Percentiles rank a stretch among this genome's conserved stretches.
phyloP scores from a whole-genome alignment of 1,139 yeast genomes.

The Candida sp. region DNA sequence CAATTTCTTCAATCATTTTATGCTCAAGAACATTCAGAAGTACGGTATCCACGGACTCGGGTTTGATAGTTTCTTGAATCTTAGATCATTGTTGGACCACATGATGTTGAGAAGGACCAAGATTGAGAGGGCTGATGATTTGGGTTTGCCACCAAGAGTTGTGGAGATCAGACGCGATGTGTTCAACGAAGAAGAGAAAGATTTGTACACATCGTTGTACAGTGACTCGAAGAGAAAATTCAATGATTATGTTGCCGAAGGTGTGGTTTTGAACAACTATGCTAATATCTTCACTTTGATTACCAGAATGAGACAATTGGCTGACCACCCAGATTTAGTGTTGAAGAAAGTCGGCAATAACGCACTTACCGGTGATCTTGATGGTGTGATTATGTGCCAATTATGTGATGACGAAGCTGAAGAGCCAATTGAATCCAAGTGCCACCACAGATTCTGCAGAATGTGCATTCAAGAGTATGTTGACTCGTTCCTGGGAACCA shows the following conservation, averaged over 20 bases:
- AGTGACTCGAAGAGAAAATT: constrained; percentile 87
- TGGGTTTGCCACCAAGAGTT: constrained; percentile 94
- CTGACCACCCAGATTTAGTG: constrained; percentile 97
- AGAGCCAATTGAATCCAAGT: constrained; percentile 93
- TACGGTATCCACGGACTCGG: constrained; percentile 86
- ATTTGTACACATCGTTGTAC: constrained; percentile 84
- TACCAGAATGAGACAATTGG: constrained; percentile 96
- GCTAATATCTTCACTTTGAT: constrained; percentile 96
- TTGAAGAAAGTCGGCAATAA: constrained; percentile 65
- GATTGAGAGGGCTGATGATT: constrained; percentile 94
- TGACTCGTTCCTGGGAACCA: constrained; percentile 76
- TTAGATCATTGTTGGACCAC: constrained; percentile 73
- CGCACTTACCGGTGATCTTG: constrained; percentile 34
- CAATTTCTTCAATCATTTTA: constrained; percentile 93
- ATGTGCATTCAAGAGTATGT: constrained; percentile 90
- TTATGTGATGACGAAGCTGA: constrained; percentile 98
- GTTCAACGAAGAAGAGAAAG: constrained; percentile 95
- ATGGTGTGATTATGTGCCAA: constrained; percentile 83
- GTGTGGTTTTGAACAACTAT: constrained; percentile 93
- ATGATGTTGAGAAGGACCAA: constrained; percentile 95
- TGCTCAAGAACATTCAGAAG: constrained; percentile 90
- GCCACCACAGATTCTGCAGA: constrained; percentile 93
- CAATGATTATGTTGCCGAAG: constrained; percentile 89
- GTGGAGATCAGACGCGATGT: constrained; percentile 86
- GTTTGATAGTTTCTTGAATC: constrained; percentile 71